Conservation (phyloP, 23 red algal genomes). For the Cyanidium caldarium region DNA sequence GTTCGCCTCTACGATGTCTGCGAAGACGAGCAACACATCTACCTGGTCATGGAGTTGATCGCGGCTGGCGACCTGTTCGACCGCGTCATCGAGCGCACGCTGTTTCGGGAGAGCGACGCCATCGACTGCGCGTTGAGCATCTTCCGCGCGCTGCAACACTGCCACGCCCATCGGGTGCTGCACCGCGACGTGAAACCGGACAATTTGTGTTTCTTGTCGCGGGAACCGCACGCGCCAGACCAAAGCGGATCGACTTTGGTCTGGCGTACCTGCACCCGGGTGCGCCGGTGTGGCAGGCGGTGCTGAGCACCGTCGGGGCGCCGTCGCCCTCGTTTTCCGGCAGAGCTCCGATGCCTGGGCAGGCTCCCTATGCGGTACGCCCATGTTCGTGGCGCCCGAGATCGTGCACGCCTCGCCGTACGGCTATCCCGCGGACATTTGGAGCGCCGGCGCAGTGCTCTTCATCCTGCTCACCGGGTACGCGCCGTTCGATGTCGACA, state of each 20-base stretch:
- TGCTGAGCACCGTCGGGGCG: background rate
- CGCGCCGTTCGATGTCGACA: slow-evolving; percentile 62
- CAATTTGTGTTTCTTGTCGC: too few species aligned
- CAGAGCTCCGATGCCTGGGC: background rate
- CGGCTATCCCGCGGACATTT: slow-evolving; percentile 51
- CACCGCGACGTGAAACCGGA: slow-evolving; percentile 88
- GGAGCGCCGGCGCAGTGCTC: slow-evolving; percentile 66
- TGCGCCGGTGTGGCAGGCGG: background rate
- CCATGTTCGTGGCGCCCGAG: slow-evolving; percentile 77
- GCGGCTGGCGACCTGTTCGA: slow-evolving; percentile 63
- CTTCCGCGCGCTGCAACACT: slow-evolving; percentile 23
- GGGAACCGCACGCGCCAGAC: background rate
- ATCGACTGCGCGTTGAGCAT: background rate
- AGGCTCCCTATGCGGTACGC: slow-evolving; percentile 56
- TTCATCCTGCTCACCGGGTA: slow-evolving; percentile 63
- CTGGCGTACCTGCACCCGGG: background rate
- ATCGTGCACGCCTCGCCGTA: slow-evolving; percentile 53
- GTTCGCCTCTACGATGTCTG: slow-evolving; percentile 61
- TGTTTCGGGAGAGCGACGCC: background rate
- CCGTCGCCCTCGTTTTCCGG: background rate
- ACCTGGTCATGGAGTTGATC: slow-evolving; percentile 70
- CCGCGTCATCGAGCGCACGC: slow-evolving; percentile 41
- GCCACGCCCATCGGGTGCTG: slow-evolving; percentile 48
- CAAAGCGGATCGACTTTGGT: slow-evolving; percentile 4
- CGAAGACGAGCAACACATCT: slow-evolving; percentile 52